A percentile compares a stretch with the other conserved stretches of the same genome.
phyloP scores from a whole-genome alignment of 352 stramenopile genomes.

The Phytophthora vignae region DNA sequence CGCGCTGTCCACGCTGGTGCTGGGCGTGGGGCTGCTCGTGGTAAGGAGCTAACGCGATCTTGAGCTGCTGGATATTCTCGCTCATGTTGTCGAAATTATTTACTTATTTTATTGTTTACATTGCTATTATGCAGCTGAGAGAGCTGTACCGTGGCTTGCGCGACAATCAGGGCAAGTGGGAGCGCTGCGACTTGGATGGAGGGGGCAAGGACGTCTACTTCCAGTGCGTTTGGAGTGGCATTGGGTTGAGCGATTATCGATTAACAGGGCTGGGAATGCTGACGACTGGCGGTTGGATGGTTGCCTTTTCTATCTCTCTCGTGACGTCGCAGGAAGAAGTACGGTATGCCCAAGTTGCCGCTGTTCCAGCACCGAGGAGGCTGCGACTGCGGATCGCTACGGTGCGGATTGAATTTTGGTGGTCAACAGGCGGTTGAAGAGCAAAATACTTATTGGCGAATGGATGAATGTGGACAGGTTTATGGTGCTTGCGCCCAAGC shows the following conservation, averaged over 20 bases:
- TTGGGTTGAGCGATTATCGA: neutral
- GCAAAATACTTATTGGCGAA: conserved; percentile 14
- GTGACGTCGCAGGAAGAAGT: conserved; percentile 68
- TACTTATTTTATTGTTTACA: conserved; percentile 3
- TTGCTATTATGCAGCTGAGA: conserved; percentile 48
- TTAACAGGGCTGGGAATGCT: neutral
- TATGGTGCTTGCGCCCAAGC: conserved; percentile 74
- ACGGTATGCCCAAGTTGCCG: conserved; percentile 69
- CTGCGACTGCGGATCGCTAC: conserved; percentile 74
- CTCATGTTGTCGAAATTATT: conserved; percentile 4
- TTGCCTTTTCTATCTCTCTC: neutral
- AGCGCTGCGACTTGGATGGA: conserved; percentile 55
- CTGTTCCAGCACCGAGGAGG: conserved; percentile 79
- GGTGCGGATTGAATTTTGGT: conserved; percentile 33
- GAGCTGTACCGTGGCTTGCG: conserved; percentile 66
- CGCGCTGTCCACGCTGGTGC: conserved; percentile 73
- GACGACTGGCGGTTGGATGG: conserved; percentile 5
- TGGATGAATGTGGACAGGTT: conserved; percentile 49
- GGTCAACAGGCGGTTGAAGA: neutral
- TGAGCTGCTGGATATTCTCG: neutral
- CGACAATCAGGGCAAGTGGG: conserved; percentile 60
- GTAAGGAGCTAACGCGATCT: conserved; percentile 37
- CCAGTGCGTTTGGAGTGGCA: conserved; percentile 48
- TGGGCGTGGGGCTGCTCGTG: conserved; percentile 78
- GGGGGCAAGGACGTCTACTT: conserved; percentile 78